These are phyloP conservation scores for Bruguiera parviflora DNA, from an alignment of 345 rosid species.

Conservation along the genomic window DNA sequence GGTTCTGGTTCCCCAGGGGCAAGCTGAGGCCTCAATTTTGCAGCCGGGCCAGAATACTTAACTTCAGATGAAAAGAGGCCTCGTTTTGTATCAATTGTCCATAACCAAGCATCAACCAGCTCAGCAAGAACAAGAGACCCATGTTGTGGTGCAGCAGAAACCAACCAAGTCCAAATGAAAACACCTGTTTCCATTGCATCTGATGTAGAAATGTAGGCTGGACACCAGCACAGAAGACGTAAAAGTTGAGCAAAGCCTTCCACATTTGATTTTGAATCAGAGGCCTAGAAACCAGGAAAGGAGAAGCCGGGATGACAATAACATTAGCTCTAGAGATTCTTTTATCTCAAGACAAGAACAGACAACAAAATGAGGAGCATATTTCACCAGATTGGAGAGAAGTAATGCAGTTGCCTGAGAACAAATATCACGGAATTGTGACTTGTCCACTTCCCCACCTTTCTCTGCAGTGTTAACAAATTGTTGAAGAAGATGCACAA, in stretches of 20 bases:
- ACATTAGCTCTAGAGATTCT: slow-evolving; percentile 13
- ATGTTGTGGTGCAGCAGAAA: slow-evolving; percentile 92
- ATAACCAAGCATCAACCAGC: slow-evolving; percentile 99
- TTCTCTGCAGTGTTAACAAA: slow-evolving; percentile 84
- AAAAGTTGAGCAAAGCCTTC: slow-evolving; percentile 93
- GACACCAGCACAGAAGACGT: slow-evolving; percentile 99
- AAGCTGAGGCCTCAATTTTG: slow-evolving; percentile 94
- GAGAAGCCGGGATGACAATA: slow-evolving; percentile 15
- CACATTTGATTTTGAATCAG: slow-evolving; percentile 66
- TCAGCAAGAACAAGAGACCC: slow-evolving; percentile 95
- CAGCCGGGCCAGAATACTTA: slow-evolving; percentile 80
- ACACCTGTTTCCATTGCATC: slow-evolving; percentile 98
- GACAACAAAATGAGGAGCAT: slow-evolving; percentile 7
- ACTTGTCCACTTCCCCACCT: slow-evolving; percentile 87
- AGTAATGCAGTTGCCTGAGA: slow-evolving; percentile 96
- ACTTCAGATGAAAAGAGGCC: slow-evolving; percentile 96
- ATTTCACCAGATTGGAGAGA: slow-evolving; percentile 82
- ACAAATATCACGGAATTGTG: slow-evolving; percentile 82
- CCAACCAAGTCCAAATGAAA: slow-evolving; percentile 98
- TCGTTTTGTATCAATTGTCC: slow-evolving; percentile 97
- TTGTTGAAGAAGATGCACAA: slow-evolving; percentile 89
- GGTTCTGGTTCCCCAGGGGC: slow-evolving; percentile 88
- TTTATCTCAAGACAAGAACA: neutral
- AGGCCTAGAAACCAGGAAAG: slow-evolving; percentile 45
- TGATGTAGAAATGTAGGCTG: slow-evolving; percentile 89